These are phyloP conservation scores for Yarrowia hollandica DNA, from an alignment of 805 yeast species.

Conservation along the genomic window DNA sequence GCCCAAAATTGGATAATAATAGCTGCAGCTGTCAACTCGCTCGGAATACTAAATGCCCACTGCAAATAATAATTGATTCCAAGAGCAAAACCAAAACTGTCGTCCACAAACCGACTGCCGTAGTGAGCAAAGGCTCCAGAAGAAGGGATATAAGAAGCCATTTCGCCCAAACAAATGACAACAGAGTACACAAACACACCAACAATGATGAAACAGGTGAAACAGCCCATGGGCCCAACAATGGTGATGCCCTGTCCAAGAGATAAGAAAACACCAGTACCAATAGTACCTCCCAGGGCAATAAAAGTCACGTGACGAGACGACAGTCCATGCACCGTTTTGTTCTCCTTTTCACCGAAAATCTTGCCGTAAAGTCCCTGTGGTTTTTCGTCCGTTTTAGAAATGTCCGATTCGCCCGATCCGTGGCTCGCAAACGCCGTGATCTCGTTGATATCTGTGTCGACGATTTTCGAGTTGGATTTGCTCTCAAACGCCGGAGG, in stretches of 20 bases:
- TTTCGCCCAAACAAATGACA: constrained; percentile 59
- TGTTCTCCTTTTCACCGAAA: constrained; percentile 10
- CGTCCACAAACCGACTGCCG: constrained; percentile 61
- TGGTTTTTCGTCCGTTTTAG: neutral
- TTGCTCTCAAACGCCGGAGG: neutral
- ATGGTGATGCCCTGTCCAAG: constrained; percentile 34
- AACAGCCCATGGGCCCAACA: constrained; percentile 40
- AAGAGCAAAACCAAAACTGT: constrained; percentile 59
- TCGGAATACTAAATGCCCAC: constrained; percentile 50
- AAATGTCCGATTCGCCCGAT: constrained; percentile 10
- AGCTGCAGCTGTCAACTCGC: constrained; percentile 48
- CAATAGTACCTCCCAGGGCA: constrained; percentile 74
- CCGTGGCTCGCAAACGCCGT: neutral
- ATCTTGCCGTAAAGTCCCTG: constrained; percentile 4
- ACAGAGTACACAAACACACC: constrained; percentile 46
- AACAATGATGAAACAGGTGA: constrained; percentile 41
- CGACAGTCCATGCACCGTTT: constrained; percentile 40
- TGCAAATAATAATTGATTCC: constrained; percentile 52
- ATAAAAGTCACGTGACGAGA: constrained; percentile 68
- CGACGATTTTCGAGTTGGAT: neutral
- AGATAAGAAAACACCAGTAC: constrained; percentile 60
- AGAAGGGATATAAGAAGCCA: constrained; percentile 54
- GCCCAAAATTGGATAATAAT: constrained; percentile 49
- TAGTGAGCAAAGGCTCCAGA: constrained; percentile 69
- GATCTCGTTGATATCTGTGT: neutral